Evolutionary conservation across 2,329 filamentous ascomycete genomes (phyloP), one percentile per base, ranked within the genome.

Genomic region (Claviceps sp.): DNA sequence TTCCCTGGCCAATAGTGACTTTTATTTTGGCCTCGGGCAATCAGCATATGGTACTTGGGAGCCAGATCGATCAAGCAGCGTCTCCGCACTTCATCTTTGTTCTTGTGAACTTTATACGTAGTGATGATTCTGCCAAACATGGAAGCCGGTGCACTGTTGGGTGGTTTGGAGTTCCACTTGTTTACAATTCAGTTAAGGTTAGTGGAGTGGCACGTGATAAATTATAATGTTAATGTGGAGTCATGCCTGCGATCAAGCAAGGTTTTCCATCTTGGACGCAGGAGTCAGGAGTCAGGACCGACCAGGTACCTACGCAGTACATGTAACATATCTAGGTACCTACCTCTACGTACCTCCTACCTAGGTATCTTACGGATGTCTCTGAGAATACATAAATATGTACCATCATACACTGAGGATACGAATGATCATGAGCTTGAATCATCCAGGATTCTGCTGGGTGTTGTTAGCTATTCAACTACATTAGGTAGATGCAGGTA

Each of bases 161-260:
- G n/a, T 17, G 11, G 45, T 37, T 26, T 0, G 23, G 23, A 26
- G 23, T 26, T n/a, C 45, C 45, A 38, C 36, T 47, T 38, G 34
- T 34, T 34, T 34, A 34, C 29, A 11, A 8, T 37, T 47, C 34
- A 38, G 34, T 38, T 8, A 40, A 39, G n/a, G 2, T 14, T 36
- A 6, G 47, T 42, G 37, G 47, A 29, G 47, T 34, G 37, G 14
- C 47, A 49, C 47, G 47, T 49, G 47, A 49, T 38, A n/a, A n/a
- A n/a, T n/a, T n/a, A n/a, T n/a, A n/a, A n/a, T n/a, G n/a, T n/a
- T n/a, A 5, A 8, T 22, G 46, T 3, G 20, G 37, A 39, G n/a
- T 36, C 23, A 38, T 37, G 29, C 29, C 20, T 26, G 6, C 13
- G n/a, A 29, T 45, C 16, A 45, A 34, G 29, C 23, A 45, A 26